Conservation (phyloP, 495 filamentous ascomycete species). For the Achaetomiella virescens region DNA sequence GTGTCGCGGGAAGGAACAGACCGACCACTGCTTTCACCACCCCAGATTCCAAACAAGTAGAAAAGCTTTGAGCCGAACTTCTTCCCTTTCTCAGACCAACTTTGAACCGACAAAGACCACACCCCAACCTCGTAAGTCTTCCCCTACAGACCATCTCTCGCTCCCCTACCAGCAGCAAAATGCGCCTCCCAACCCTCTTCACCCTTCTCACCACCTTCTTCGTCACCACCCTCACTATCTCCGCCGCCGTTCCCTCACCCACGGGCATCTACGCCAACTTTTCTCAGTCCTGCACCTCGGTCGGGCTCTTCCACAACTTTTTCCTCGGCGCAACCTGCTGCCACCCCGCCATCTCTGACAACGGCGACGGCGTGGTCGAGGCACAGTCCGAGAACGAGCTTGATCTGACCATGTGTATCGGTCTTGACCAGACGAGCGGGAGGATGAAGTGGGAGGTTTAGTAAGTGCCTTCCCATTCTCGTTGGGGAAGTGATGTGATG, state of each 20-base stretch:
- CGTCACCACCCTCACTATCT: neutral
- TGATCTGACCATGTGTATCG: conserved; percentile 23
- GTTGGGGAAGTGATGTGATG: neutral
- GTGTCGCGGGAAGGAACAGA: neutral
- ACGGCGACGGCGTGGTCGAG: neutral
- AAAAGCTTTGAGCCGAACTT: no score
- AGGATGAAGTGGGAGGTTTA: conserved; percentile 8
- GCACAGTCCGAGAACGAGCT: conserved; percentile 8
- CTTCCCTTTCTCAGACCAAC: no score
- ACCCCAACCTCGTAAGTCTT: no score
- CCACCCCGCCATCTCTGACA: neutral
- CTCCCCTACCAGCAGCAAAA: neutral
- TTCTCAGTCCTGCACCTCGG: conserved; percentile 15
- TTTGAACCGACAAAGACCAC: no score
- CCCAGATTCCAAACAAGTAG: no score
- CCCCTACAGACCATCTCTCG: no score
- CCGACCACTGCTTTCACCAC: neutral
- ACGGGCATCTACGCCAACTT: conserved; percentile 6
- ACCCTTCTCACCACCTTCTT: neutral
- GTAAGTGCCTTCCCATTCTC: conserved; percentile 4
- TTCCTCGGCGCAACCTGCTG: conserved; percentile 13
- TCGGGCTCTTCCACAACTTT: conserved; percentile 5
- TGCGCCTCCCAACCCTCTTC: neutral
- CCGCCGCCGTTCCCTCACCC: neutral
- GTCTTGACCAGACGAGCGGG: conserved; percentile 7